Base-by-base conservation (phyloP, 306 rosid species). In the Spatholobus suberectus region DNA sequence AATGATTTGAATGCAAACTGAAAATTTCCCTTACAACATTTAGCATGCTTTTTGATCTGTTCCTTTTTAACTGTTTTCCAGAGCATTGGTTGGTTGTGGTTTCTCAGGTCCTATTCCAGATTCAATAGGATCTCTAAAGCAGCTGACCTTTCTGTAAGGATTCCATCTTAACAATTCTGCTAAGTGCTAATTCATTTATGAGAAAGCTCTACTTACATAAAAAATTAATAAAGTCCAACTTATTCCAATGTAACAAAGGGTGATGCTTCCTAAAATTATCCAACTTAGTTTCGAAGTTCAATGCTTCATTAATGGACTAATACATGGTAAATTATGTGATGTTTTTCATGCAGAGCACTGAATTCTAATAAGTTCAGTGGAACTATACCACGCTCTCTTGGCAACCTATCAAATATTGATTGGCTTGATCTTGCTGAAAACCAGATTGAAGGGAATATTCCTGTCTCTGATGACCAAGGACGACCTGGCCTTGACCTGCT, bases 31-130 rank as follows among this genome's bases (percentile, higher is more conserved):
- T 70, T 26, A 6, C 29, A 43, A 75, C 75, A 52, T 54, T 20
- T 80, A 40, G 8, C 54, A 52, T 58, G 17, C 0, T 63, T 75
- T 75, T 26, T 77, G 3, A 67, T 59, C 37, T 29, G 20, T 82
- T 41, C 8, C 18, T 59, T 75, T 40, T 73, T 67, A 54, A 18
- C 57, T 83, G 68, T 74, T 46, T 70, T 59, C 46, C 84, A 94
- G 97, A 65, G 85, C 89, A 80, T 79, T 94, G 76, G 96, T 85
- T 58, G 90, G 89, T 41, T 94, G 98, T 78, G 82, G 88, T 65
- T 89, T 94, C 87, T 65, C 13, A 67, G 98, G 97, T 23, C 71
- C 70, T 40, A 91, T 94, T 83, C 98, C 97, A 3, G 92, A 81
- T 58, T 78, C 88, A 59, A 75, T 94, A 67, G 98, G 98, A 77